These are phyloP conservation scores for Boletus semigastroideus DNA, from an alignment of 1,284 basidiomycete species.

Conservation along the genomic window DNA sequence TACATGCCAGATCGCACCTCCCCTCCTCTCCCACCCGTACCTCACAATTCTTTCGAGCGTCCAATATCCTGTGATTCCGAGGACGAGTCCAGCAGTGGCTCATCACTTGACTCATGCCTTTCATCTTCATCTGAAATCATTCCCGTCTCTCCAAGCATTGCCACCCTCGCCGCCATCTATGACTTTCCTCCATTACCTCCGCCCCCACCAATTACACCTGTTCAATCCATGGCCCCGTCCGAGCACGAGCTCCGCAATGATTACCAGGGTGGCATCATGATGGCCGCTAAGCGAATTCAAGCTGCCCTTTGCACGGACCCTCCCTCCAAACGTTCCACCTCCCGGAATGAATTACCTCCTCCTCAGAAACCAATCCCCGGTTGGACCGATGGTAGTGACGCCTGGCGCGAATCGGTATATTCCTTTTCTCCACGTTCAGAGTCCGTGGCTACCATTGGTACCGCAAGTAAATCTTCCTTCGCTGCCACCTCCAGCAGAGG, in stretches of 20 bases:
- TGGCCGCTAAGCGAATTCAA: slow-evolving; percentile 58
- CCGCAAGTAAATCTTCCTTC: slow-evolving; percentile 39
- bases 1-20: slow-evolving; percentile 45
- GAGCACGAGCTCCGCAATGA: slow-evolving; percentile 36
- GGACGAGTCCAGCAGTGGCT: slow-evolving; percentile 41
- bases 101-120: slow-evolving; percentile 41
- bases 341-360: slow-evolving; percentile 28
- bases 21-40: slow-evolving; percentile 39
- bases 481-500: slow-evolving; percentile 50
- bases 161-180: slow-evolving; percentile 52
- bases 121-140: slow-evolving; percentile 31
- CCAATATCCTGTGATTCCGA: slow-evolving; percentile 35
- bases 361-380: slow-evolving; percentile 52
- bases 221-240: slow-evolving; percentile 22
- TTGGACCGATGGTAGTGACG: slow-evolving; percentile 66
- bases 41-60: slow-evolving; percentile 39
- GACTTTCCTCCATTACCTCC: slow-evolving; percentile 56
- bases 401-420: slow-evolving; percentile 65
- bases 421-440: slow-evolving; percentile 38
- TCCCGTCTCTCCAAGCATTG: slow-evolving; percentile 43
- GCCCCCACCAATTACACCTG: slow-evolving; percentile 40
- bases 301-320: slow-evolving; percentile 47
- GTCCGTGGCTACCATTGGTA: slow-evolving; percentile 22
- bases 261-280: slow-evolving; percentile 62
- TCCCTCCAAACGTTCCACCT: slow-evolving; percentile 28